Conservation (phyloP, 192 early-diverging fungal genomes). For the Gamsiella multidivaricata region DNA sequence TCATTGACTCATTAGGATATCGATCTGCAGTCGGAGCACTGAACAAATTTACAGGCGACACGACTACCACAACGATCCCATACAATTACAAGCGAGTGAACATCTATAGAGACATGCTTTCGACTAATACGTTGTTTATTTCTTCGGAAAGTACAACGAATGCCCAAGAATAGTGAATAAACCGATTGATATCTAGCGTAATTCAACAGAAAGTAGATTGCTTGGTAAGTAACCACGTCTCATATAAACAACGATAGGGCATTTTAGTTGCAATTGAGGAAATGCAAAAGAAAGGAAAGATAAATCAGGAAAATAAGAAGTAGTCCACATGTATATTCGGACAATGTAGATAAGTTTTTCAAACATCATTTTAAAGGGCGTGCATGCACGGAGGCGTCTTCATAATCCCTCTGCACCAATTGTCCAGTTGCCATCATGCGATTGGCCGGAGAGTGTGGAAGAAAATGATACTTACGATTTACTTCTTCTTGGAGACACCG, state of each 20-base stretch:
- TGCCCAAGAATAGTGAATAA: constrained; percentile 22
- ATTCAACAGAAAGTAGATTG: neutral
- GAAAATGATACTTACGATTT: constrained; percentile 59
- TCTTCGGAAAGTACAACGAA: constrained; percentile 25
- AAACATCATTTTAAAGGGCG: constrained; percentile 66
- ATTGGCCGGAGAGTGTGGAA: too few species aligned
- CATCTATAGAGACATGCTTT: too few species aligned
- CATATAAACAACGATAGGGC: too few species aligned
- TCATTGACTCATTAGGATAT: too few species aligned
- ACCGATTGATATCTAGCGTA: constrained; percentile 9
- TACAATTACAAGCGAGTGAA: too few species aligned
- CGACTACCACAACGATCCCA: too few species aligned
- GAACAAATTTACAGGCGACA: too few species aligned
- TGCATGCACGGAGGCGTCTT: too few species aligned
- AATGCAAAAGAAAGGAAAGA: constrained; percentile 76
- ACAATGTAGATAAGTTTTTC: constrained; percentile 77
- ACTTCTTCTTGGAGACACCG: constrained; percentile 99
- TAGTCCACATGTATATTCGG: constrained; percentile 59
- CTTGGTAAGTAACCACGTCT: too few species aligned
- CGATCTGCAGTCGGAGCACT: too few species aligned
- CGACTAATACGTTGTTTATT: constrained; percentile 21
- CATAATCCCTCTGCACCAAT: neutral
- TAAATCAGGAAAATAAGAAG: constrained; percentile 53
- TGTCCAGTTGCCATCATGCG: too few species aligned
- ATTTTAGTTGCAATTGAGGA: too few species aligned